Evolutionary conservation across 805 yeast genomes (phyloP).

Genomic region (Saturnispora bothae): DNA sequence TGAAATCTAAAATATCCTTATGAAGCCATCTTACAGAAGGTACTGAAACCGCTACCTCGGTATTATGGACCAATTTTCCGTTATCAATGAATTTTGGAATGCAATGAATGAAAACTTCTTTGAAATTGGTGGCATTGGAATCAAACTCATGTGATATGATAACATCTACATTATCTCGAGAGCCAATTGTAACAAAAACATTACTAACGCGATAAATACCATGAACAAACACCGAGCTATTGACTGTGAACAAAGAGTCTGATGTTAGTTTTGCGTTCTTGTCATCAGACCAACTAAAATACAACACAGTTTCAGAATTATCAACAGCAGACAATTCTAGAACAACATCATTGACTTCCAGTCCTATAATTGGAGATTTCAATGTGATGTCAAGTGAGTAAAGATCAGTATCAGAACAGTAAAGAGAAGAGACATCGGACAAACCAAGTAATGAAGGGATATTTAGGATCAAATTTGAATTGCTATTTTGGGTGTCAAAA

Average conservation of each 20-base stretch:
- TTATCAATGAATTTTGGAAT: neutral
- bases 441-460: slow-evolving; percentile 1
- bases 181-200: slow-evolving; percentile 5
- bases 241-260: neutral
- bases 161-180: neutral
- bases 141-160: slow-evolving; percentile 3
- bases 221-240: slow-evolving; percentile 2
- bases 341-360: neutral
- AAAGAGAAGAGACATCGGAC: slow-evolving; percentile 18
- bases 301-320: neutral
- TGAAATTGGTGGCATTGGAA: neutral
- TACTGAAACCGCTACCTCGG: slow-evolving; percentile 14
- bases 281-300: slow-evolving; percentile 1
- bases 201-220: slow-evolving; percentile 4
- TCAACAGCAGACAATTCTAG: slow-evolving; percentile 3
- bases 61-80: slow-evolving; percentile 13
- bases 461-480: slow-evolving; percentile 1
- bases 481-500: neutral
- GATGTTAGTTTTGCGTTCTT: neutral
- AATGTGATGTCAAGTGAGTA: slow-evolving; percentile 30
- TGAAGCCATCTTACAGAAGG: slow-evolving; percentile 20
- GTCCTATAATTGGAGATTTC: slow-evolving; percentile 16
- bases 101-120: slow-evolving; percentile 1
- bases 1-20: slow-evolving; percentile 20
- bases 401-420: slow-evolving; percentile 26